phyloP scores from a whole-genome alignment of 768 basidiomycete species.

The Mycena rebaudengoi region DNA sequence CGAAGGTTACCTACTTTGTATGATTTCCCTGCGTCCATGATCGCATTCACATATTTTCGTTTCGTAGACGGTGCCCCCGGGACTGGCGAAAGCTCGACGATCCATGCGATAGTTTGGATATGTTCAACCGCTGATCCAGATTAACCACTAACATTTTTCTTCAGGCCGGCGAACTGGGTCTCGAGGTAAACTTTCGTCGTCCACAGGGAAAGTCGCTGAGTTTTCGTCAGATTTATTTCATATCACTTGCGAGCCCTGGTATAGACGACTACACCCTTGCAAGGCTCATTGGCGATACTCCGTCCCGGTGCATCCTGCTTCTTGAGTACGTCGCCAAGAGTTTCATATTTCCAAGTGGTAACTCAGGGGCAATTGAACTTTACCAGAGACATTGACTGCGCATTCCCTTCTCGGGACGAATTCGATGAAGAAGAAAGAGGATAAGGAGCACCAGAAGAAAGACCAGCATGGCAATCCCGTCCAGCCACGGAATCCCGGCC shows the following conservation, averaged over 20 bases:
- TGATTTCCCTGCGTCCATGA: background rate
- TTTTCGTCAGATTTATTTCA: background rate
- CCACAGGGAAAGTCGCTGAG: background rate
- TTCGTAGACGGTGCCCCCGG: constrained; percentile 3
- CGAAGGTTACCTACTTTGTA: background rate
- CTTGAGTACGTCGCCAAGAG: background rate
- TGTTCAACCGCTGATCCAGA: background rate
- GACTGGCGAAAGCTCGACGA: background rate
- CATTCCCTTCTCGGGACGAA: background rate
- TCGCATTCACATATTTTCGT: background rate
- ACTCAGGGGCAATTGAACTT: background rate
- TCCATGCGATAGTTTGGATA: background rate
- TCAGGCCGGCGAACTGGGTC: constrained; percentile 3
- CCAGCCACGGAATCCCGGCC: too few species aligned
- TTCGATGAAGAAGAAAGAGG: background rate
- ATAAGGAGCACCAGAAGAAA: background rate
- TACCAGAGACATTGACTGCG: constrained; percentile 2
- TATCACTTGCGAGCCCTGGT: background rate
- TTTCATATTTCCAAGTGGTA: background rate
- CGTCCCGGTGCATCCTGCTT: background rate
- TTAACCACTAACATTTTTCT: background rate
- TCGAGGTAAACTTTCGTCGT: background rate
- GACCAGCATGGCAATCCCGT: too few species aligned
- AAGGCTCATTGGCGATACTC: background rate
- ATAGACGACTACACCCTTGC: constrained; percentile 3